Base-by-base conservation (phyloP, 1,284 basidiomycete genomes). In the Trichosporon asahii region DNA sequence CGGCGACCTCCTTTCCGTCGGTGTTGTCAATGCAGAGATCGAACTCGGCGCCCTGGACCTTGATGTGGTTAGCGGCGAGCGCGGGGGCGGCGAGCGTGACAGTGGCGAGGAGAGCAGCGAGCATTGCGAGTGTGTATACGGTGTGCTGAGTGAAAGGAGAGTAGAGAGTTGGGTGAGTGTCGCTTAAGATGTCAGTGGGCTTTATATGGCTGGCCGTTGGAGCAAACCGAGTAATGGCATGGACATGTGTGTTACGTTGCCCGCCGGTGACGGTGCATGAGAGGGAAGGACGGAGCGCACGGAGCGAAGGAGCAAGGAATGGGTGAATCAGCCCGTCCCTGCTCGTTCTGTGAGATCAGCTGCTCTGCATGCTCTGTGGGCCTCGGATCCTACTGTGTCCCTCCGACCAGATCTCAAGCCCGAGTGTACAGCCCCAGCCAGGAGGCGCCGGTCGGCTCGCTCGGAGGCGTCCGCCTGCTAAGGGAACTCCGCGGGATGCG, bases 21-120 rank as follows among this genome's bases (percentile, higher is more conserved):
- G 27, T 31, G 57, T 61, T 61, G 57, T 61, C 57, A 14, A 61
- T 23, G 29, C 57, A 61, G 57, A 61, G 57, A 31, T 61, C 29
- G 14, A 60, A 60, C 12, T 12, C 14, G 57, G 33, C 29, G 57
- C 57, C 57, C 27, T 31, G 27, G 57, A n/a, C 18, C 57, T 61
- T 61, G 57, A 61, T 9, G 57, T 61, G 57, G 15, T 8, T 33
- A 6, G 15, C 57, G 15, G 57, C 57, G 29, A 31, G 57, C 29
- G 57, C 57, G 2, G 57, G 57, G 15, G 15, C 27, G 27, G 29
- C 57, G 57, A 31, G 27, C 3, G 18, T 31, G 15, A 61, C 8
- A 14, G 27, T 31, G 15, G 57, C 18, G 27, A 61, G 57, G 15
- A 61, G 29, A n/a, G 29, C 57, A 18, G 57, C 57, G 27, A 61